Base-by-base conservation (phyloP, 2,329 filamentous ascomycete genomes). In the Nigrospora sphaerica region DNA sequence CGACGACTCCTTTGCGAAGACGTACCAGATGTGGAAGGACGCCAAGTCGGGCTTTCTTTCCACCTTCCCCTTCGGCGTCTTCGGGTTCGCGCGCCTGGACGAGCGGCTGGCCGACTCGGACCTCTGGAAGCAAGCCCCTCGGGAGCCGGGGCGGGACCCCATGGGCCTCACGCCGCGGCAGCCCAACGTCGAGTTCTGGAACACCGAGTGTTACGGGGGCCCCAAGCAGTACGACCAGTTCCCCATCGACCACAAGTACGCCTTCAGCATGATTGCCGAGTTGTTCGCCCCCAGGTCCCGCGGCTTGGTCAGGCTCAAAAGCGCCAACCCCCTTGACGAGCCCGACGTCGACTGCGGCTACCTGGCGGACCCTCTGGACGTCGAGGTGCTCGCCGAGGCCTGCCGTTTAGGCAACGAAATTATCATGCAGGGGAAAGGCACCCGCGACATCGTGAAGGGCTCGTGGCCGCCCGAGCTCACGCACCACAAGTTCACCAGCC, bases 151-250 rank as follows among this genome's bases (percentile, higher is more conserved):
- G 4, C 75, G 80, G 5, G 81, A 85, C 53, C 78, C 81, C 0
- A 84, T 85, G 80, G 78, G 75, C 16, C 63, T 84, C 14, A 73
- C 72, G 0, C 62, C 67, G 0, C 59, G 62, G 6, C 81, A 85
- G 55, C 78, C 81, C 0, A 79, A 83, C 54, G 58, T 81, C 42
- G 81, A 84, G 54, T 75, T 81, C 60, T 83, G 81, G 62, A 78
- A 71, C 32, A 82, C 79, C 0, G 80, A 83, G 56, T 77, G 75
- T 54, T 82, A 81, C 52, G 77, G 77, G 4, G 77, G 77, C 0
- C 78, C 79, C 0, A 79, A 78, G 51, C 75, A 81, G 49, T 81
- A 71, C 49, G 64, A 68, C 17, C 62, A 79, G 34, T 75, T 73
- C 45, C 80, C 79, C 0, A 62, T 68, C 2, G 68, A 80, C 38